Conservation (phyloP, 148 eudicot species). For the Persicaria maculosa region DNA sequence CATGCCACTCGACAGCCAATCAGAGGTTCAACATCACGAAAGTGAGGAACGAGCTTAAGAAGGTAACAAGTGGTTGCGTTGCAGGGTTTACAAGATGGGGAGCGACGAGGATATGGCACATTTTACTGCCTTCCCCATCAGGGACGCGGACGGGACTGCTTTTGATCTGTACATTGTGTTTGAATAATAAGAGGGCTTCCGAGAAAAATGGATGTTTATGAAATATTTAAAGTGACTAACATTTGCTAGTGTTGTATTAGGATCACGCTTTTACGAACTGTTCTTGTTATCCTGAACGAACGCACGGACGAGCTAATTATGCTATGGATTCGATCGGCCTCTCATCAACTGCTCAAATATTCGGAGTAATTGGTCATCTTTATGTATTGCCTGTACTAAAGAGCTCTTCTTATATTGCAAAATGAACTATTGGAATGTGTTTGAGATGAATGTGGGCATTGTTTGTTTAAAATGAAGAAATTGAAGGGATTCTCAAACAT, state of each 20-base stretch:
- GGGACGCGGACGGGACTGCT: background rate
- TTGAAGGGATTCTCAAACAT: too few species aligned
- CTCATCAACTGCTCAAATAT: background rate
- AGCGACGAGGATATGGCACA: constrained; percentile 13
- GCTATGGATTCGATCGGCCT: background rate
- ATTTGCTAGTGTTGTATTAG: constrained; percentile 14
- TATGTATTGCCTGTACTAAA: too few species aligned
- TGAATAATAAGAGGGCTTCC: constrained; percentile 10
- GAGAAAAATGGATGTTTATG: constrained; percentile 11
- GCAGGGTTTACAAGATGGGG: background rate
- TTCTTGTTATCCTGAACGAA: background rate
- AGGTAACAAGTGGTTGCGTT: background rate
- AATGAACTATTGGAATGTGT: too few species aligned
- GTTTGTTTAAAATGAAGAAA: too few species aligned
- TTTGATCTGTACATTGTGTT: constrained; percentile 23
- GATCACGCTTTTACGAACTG: background rate
- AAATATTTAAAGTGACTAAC: constrained; percentile 11
- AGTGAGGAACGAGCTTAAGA: constrained; percentile 44
- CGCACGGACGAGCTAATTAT: background rate
- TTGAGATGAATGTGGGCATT: too few species aligned
- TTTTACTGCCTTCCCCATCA: constrained; percentile 23
- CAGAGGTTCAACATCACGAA: constrained; percentile 59
- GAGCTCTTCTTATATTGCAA: too few species aligned
- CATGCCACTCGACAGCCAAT: constrained; percentile 94
- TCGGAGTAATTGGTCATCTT: background rate